Percentiles rank a stretch among this genome's conserved stretches.
phyloP scores from a whole-genome alignment of 768 basidiomycete genomes.

The Neoboletus brunneissimus region DNA sequence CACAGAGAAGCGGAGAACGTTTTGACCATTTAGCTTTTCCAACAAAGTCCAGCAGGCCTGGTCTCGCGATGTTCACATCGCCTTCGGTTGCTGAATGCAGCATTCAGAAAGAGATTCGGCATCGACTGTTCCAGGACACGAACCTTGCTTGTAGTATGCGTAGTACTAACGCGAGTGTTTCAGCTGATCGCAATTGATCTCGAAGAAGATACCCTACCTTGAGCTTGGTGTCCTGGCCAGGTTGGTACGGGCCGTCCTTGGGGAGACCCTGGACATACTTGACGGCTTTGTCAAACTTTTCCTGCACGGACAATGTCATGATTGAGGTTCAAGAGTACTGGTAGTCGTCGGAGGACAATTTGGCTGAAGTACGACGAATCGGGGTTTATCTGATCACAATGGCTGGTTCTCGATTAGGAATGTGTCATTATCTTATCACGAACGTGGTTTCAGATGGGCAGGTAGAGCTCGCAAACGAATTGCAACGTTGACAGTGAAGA shows the following conservation, averaged over 20 bases:
- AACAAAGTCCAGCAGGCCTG: conserved; percentile 79
- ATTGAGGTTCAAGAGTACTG: conserved; percentile 16
- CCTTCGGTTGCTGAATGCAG: conserved; percentile 64
- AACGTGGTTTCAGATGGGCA: conserved; percentile 3
- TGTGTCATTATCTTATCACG: conserved; percentile 5
- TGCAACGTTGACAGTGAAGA: not conserved
- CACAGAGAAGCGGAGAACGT: conserved; percentile 6
- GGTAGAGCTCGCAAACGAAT: not conserved
- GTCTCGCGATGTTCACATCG: conserved; percentile 60
- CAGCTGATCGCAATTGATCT: conserved; percentile 5
- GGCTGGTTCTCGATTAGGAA: conserved; percentile 11
- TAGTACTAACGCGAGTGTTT: conserved; percentile 69
- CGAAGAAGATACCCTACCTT: conserved; percentile 42
- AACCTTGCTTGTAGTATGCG: conserved; percentile 90
- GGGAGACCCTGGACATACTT: conserved; percentile 65
- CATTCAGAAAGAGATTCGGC: not conserved
- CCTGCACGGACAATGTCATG: conserved; percentile 48
- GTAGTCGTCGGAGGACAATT: not conserved
- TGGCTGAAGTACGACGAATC: not conserved
- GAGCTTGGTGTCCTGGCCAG: conserved; percentile 71
- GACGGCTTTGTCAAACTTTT: conserved; percentile 78
- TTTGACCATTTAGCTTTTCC: conserved; percentile 88
- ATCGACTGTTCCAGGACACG: conserved; percentile 5
- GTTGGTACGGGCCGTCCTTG: conserved; percentile 70
- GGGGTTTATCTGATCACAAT: conserved; percentile 21